These are phyloP conservation scores for Talaromyces piceae DNA, from an alignment of 2,329 filamentous ascomycete species.

Conservation along the genomic window DNA sequence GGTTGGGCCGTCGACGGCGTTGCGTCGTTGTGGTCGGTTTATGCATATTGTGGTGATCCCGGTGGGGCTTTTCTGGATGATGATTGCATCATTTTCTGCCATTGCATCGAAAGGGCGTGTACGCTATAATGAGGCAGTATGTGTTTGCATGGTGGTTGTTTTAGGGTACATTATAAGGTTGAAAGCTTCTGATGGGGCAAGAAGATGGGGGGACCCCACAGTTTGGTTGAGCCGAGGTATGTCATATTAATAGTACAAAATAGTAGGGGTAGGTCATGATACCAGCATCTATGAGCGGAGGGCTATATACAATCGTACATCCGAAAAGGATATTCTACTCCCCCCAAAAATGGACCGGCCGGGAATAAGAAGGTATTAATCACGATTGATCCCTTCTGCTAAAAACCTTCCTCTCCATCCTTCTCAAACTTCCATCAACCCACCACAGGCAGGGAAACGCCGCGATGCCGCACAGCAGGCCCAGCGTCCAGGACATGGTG, in stretches of 20 bases:
- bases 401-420: slow-evolving; percentile 1
- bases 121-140: too few relatives aligned
- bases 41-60: slow-evolving; percentile 52
- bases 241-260: too few relatives aligned
- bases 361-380: neutral
- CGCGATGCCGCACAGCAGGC: slow-evolving; percentile 20
- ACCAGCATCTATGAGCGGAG: too few relatives aligned
- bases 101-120: too few relatives aligned
- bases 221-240: neutral
- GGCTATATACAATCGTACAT: too few relatives aligned
- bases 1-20: slow-evolving; percentile 47
- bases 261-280: too few relatives aligned
- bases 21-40: slow-evolving; percentile 44
- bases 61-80: slow-evolving; percentile 12
- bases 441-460: slow-evolving; percentile 17
- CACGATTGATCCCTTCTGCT: neutral
- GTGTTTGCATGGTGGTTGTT: neutral
- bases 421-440: slow-evolving; percentile 11
- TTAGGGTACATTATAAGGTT: too few relatives aligned
- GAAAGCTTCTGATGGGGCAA: neutral
- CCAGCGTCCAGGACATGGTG: slow-evolving; percentile 22
- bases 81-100: neutral
- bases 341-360: too few relatives aligned
- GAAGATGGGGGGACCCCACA: neutral
- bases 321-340: too few relatives aligned